Percentiles rank a stretch among this genome's conserved stretches.
phyloP scores from a whole-genome alignment of 176 grass and related monocot genomes.

The Metroxylon sagu region DNA sequence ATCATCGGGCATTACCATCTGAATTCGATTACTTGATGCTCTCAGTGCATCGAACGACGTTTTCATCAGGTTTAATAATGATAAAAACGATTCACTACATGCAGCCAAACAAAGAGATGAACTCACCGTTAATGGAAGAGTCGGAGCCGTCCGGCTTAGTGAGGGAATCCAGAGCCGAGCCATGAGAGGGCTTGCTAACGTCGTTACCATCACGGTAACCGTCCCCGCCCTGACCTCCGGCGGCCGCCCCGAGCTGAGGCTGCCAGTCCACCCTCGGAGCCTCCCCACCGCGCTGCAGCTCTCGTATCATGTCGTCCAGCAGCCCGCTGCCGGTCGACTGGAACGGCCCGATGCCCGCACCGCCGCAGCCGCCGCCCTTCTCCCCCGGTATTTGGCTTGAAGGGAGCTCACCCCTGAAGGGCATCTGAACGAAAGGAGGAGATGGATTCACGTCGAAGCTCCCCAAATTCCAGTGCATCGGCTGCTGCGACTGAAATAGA shows the following conservation, averaged over 20 bases:
- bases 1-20: no score
- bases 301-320: constrained; percentile 50
- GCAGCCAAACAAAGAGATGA: no score
- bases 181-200: no score
- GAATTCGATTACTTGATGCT: no score
- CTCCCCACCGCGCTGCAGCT: constrained; percentile 34
- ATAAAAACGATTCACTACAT: no score
- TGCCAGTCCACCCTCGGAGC: constrained; percentile 1
- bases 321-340: neutral
- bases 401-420: constrained; percentile 48
- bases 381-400: constrained; percentile 44
- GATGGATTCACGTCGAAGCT: constrained; percentile 20
- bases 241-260: neutral
- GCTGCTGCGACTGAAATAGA: neutral
- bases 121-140: no score
- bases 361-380: neutral
- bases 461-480: constrained; percentile 20
- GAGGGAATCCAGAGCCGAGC: no score
- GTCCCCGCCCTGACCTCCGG: neutral
- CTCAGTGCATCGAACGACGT: no score
- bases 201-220: neutral
- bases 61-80: no score
- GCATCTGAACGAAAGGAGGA: constrained; percentile 5
- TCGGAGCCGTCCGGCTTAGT: no score
- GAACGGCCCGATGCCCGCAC: no score